phyloP scores from a whole-genome alignment of 768 basidiomycete genomes.

The Collybiopsis confluens region DNA sequence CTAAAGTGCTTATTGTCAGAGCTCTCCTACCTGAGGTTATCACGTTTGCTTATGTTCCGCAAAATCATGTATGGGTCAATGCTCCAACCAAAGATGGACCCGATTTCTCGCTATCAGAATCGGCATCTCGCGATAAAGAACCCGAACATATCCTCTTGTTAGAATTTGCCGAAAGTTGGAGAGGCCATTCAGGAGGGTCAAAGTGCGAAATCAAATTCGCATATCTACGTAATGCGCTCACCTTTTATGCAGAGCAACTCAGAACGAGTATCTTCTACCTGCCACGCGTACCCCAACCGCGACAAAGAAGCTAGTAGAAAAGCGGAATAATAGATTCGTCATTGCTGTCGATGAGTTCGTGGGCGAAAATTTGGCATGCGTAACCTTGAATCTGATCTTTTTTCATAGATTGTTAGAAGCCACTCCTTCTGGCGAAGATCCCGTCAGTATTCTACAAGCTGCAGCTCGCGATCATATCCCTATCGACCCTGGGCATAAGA shows the following conservation, averaged over 20 bases:
- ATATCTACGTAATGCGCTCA: not conserved
- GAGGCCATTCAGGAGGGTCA: constrained; percentile 23
- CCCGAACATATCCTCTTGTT: constrained; percentile 48
- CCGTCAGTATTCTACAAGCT: constrained; percentile 56
- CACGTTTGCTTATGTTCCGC: constrained; percentile 77
- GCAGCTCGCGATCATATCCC: constrained; percentile 74
- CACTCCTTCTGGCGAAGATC: constrained; percentile 49
- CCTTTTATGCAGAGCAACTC: not conserved
- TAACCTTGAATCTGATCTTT: constrained; percentile 19
- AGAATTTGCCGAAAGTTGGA: constrained; percentile 46
- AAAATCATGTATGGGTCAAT: constrained; percentile 55
- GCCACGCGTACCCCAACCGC: constrained; percentile 41
- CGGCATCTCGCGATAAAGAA: constrained; percentile 25
- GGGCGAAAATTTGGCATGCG: not conserved
- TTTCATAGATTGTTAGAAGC: constrained; percentile 49
- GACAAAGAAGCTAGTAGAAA: constrained; percentile 67
- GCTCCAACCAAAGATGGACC: constrained; percentile 25
- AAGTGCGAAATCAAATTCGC: constrained; percentile 1
- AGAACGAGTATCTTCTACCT: constrained; percentile 13
- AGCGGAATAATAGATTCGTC: constrained; percentile 60
- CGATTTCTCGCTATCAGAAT: constrained; percentile 30
- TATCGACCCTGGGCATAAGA: constrained; percentile 41
- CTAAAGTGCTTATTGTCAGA: constrained; percentile 30
- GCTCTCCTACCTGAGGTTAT: constrained; percentile 79
- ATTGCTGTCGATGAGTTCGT: constrained; percentile 67